Evolutionary conservation across 129 eudicot genomes (phyloP).

Genomic region (Chrysanthemum seticuspe): DNA sequence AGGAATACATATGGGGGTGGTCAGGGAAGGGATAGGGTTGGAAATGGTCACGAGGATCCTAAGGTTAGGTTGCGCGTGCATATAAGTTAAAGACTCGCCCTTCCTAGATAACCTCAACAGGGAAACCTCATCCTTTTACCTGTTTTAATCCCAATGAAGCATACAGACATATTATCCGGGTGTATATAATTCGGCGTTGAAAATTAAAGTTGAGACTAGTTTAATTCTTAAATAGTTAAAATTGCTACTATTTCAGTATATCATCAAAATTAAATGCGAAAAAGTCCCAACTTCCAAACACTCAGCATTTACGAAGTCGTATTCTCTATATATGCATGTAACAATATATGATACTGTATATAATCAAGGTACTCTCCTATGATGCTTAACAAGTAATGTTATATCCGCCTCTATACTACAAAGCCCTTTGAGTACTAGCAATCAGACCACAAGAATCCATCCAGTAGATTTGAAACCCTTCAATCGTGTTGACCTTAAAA

Average conservation of each 20-base stretch:
- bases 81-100: too few species aligned
- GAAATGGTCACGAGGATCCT: too few species aligned
- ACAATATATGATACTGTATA: too few species aligned
- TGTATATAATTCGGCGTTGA: not conserved
- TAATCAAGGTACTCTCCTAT: too few species aligned
- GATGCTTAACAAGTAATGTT: not conserved
- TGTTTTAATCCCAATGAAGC: not conserved
- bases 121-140: too few species aligned
- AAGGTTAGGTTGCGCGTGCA: too few species aligned
- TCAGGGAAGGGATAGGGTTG: too few species aligned
- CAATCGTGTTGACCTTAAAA: slow-evolving; percentile 30
- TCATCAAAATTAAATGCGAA: not conserved
- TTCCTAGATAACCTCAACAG: too few species aligned
- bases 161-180: not conserved
- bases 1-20: too few species aligned
- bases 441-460: slow-evolving; percentile 23
- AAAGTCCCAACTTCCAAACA: not conserved
- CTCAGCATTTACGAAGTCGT: not conserved
- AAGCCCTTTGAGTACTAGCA: slow-evolving; percentile 25
- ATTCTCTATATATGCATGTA: too few species aligned
- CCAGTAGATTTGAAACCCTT: slow-evolving; percentile 36
- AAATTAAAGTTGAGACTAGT: too few species aligned
- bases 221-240: too few species aligned
- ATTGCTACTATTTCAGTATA: not conserved
- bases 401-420: slow-evolving; percentile 17